Percentiles rank a stretch among this genome's conserved stretches.
Conservation (phyloP, 768 basidiomycete species). For the Leccinum aurantiacum region DNA sequence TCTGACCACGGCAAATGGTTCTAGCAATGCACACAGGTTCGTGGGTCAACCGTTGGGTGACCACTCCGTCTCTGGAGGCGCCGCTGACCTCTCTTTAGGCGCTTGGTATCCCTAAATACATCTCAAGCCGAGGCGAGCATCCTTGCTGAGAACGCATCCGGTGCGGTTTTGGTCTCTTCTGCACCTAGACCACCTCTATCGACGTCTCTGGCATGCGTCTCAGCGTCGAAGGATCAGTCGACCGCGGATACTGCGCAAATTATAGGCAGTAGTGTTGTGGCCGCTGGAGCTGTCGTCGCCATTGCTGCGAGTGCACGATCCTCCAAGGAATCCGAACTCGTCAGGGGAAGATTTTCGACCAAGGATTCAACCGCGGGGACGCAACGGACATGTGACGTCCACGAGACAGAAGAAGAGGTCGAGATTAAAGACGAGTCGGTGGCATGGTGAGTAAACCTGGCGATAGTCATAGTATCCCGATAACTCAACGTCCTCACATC, state of each 20-base stretch:
- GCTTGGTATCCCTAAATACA: background rate
- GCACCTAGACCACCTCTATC: background rate
- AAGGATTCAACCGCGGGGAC: background rate
- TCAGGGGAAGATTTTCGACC: background rate
- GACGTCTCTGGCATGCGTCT: background rate
- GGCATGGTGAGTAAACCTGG: conserved; percentile 5
- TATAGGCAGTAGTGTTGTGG: background rate
- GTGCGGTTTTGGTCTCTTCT: too few species aligned
- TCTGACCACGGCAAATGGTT: background rate
- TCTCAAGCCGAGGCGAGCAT: background rate
- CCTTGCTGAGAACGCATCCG: background rate
- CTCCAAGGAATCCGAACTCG: background rate
- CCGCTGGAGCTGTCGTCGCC: background rate
- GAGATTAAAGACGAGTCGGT: background rate
- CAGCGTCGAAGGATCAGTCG: background rate
- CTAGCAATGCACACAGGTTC: conserved; percentile 4
- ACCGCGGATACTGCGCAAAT: background rate
- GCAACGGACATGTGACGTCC: background rate
- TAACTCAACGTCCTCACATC: background rate
- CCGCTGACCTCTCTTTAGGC: background rate
- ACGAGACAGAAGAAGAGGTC: background rate
- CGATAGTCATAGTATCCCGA: background rate
- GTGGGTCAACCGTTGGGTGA: background rate
- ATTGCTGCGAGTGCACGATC: background rate
- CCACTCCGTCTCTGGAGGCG: background rate